phyloP scores from a whole-genome alignment of 2,329 filamentous ascomycete genomes.

The Trichophyton verrucosum region DNA sequence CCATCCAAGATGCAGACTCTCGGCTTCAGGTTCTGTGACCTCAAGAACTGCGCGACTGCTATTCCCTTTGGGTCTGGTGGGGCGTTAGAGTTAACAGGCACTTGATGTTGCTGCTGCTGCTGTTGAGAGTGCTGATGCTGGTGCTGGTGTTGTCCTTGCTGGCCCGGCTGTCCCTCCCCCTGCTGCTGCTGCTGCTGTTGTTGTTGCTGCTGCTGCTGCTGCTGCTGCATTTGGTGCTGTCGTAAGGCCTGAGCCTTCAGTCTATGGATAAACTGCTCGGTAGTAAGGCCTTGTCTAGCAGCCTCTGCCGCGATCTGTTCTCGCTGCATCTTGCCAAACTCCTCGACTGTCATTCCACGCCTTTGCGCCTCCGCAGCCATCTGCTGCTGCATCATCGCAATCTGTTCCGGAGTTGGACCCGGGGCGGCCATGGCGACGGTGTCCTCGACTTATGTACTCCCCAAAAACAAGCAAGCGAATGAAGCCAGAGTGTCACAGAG shows the following conservation, averaged over 20 bases:
- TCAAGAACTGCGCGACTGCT: slow-evolving; percentile 79
- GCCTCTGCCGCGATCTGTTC: slow-evolving; percentile 36
- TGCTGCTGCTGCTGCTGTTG: slow-evolving; percentile 15
- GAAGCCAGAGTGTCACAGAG: neutral
- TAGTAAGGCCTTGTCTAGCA: slow-evolving; percentile 41
- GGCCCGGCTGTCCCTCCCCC: slow-evolving; percentile 16
- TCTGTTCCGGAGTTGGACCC: slow-evolving; percentile 66
- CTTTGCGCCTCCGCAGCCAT: slow-evolving; percentile 71
- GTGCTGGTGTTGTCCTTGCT: slow-evolving; percentile 10
- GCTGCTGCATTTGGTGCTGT: slow-evolving; percentile 27
- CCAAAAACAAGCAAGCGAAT: neutral
- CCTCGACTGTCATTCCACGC: slow-evolving; percentile 68
- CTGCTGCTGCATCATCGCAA: slow-evolving; percentile 70
- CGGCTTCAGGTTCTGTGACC: slow-evolving; percentile 70
- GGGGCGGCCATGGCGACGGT: slow-evolving; percentile 21
- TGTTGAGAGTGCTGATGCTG: slow-evolving; percentile 6
- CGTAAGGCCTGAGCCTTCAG: slow-evolving; percentile 24
- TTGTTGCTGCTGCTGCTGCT: slow-evolving; percentile 24
- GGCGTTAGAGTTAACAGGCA: slow-evolving; percentile 35
- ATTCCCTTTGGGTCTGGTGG: slow-evolving; percentile 82
- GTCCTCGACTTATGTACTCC: neutral
- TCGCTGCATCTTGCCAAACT: slow-evolving; percentile 58
- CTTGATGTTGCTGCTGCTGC: slow-evolving; percentile 31
- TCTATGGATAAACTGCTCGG: slow-evolving; percentile 38
- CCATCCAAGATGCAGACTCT: slow-evolving; percentile 89